Conservation (phyloP, 169 alveolate genomes). For the Theileria parva region DNA sequence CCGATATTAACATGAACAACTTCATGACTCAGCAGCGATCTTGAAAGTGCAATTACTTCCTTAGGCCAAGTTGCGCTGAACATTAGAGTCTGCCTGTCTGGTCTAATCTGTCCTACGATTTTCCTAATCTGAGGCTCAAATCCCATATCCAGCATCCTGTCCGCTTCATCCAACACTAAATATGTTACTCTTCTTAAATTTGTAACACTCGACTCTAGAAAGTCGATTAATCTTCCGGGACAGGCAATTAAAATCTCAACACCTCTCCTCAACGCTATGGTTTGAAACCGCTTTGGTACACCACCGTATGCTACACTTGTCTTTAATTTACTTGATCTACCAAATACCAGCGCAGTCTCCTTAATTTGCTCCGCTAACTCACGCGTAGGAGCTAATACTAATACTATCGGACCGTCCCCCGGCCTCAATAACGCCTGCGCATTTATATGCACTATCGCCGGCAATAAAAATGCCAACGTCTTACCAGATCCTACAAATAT, state of each 20-base stretch:
- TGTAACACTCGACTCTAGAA: conserved; percentile 88
- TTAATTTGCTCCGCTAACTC: conserved; percentile 97
- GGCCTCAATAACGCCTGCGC: conserved; percentile 85
- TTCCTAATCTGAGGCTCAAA: conserved; percentile 97
- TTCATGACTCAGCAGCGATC: conserved; percentile 90
- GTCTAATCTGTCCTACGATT: conserved; percentile 88
- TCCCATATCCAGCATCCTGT: conserved; percentile 98
- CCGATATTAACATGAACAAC: conserved; percentile 98
- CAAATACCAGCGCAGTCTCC: conserved; percentile 88
- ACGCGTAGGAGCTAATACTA: conserved; percentile 98
- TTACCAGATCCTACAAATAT: conserved; percentile 93
- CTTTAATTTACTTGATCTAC: conserved; percentile 83
- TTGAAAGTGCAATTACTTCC: conserved; percentile 92
- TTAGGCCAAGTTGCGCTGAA: conserved; percentile 99
- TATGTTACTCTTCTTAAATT: conserved; percentile 95
- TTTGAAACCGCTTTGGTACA: conserved; percentile 88
- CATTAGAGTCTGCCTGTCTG: conserved; percentile 94
- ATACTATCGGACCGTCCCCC: conserved; percentile 97
- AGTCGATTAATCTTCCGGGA: conserved; percentile 95
- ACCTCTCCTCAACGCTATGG: conserved; percentile 86
- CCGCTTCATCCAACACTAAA: conserved; percentile 98
- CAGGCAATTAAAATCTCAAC: conserved; percentile 96
- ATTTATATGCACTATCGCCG: conserved; percentile 92
- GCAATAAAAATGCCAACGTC: conserved; percentile 94
- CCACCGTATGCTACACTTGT: conserved; percentile 94